phyloP scores from a whole-genome alignment of 305 asterid species.

The Fraxinus xanthoxyloides region DNA sequence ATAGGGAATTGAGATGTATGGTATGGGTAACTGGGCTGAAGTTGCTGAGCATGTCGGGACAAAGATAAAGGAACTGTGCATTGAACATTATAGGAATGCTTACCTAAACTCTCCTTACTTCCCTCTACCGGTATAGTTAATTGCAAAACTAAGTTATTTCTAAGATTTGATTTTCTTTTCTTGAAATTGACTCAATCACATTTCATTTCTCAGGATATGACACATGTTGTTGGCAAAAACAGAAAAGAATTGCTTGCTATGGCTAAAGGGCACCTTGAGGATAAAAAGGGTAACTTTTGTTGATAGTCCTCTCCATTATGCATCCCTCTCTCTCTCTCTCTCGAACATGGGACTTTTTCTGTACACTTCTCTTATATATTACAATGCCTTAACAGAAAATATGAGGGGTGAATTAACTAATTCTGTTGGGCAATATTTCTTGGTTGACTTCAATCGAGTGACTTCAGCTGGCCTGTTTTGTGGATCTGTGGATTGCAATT shows the following conservation, averaged over 20 bases:
- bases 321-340: background rate
- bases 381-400: background rate
- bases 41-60: slow-evolving; percentile 86
- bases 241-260: slow-evolving; percentile 71
- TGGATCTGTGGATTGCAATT: slow-evolving; percentile 1
- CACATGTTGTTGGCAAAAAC: slow-evolving; percentile 64
- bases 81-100: slow-evolving; percentile 59
- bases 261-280: slow-evolving; percentile 62
- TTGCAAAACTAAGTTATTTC: slow-evolving; percentile 18
- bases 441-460: slow-evolving; percentile 1
- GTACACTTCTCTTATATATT: background rate
- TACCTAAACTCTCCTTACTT: slow-evolving; percentile 73
- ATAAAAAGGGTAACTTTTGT: slow-evolving; percentile 53
- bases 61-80: slow-evolving; percentile 65
- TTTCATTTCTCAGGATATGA: slow-evolving; percentile 61
- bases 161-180: slow-evolving; percentile 4
- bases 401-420: background rate
- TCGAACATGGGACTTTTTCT: background rate
- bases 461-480: slow-evolving; percentile 1
- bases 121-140: slow-evolving; percentile 65
- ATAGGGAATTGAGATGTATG: slow-evolving; percentile 83
- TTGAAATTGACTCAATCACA: background rate
- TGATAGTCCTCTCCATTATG: background rate
- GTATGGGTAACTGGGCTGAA: slow-evolving; percentile 83
- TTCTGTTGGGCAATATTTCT: background rate